Conservation (phyloP, 306 rosid species). For the Acacia confusa region DNA sequence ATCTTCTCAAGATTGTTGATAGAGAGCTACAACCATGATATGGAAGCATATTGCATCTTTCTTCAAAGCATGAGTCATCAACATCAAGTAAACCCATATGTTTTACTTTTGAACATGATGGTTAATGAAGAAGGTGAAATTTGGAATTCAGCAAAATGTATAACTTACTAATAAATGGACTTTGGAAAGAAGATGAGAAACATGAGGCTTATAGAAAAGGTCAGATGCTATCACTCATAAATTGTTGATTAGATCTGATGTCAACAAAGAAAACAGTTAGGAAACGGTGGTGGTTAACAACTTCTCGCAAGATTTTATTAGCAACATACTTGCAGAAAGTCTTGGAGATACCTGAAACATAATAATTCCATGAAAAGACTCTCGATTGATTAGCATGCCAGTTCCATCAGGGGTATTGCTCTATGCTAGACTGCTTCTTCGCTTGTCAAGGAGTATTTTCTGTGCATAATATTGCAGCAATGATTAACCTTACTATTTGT, state of each 20-base stretch:
- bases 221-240: conserved; percentile 77
- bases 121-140: conserved; percentile 39
- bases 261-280: conserved; percentile 35
- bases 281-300: conserved; percentile 23
- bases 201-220: conserved; percentile 68
- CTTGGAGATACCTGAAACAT: conserved; percentile 46
- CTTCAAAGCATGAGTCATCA: conserved; percentile 54
- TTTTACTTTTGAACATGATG: conserved; percentile 66
- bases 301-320: conserved; percentile 57
- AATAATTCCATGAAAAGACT: conserved; percentile 24
- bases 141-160: conserved; percentile 48
- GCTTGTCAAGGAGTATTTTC: neutral
- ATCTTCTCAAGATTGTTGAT: conserved; percentile 63
- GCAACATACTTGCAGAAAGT: conserved; percentile 76
- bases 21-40: conserved; percentile 51
- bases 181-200: conserved; percentile 78
- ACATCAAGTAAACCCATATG: conserved; percentile 48
- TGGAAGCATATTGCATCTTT: conserved; percentile 60
- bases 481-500: neutral
- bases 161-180: conserved; percentile 63
- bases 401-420: conserved; percentile 21
- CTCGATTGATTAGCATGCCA: conserved; percentile 19
- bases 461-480: conserved; percentile 11
- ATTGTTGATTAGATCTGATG: conserved; percentile 67
- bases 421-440: neutral